These are phyloP conservation scores for Microbotryomycetes sp. DNA, from an alignment of 1,284 basidiomycete species.

Conservation along the genomic window DNA sequence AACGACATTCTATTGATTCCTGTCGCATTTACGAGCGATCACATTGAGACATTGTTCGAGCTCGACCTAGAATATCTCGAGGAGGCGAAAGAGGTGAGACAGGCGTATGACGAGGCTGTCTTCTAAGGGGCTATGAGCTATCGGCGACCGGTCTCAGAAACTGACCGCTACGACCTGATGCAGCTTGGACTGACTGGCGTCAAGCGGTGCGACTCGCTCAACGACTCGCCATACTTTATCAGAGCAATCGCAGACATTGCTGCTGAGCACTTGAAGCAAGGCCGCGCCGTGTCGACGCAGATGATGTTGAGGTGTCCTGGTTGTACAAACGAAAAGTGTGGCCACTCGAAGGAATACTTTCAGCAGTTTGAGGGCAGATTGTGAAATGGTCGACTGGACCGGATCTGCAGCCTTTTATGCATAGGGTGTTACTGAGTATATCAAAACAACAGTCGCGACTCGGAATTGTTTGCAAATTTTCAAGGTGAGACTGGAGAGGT, in stretches of 20 bases:
- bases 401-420: too few relatives aligned
- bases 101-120: too few relatives aligned
- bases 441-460: too few relatives aligned
- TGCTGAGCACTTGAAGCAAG: constrained; percentile 62
- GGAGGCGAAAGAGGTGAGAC: constrained; percentile 76
- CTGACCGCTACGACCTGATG: too few relatives aligned
- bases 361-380: background rate
- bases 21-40: constrained; percentile 97
- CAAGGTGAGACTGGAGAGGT: too few relatives aligned
- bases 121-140: too few relatives aligned
- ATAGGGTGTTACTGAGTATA: too few relatives aligned
- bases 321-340: constrained; percentile 82
- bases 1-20: constrained; percentile 87
- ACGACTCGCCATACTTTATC: constrained; percentile 95
- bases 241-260: constrained; percentile 92
- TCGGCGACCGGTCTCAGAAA: too few relatives aligned
- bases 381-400: too few relatives aligned
- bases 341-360: constrained; percentile 82
- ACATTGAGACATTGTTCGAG: constrained; percentile 98
- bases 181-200: constrained; percentile 80
- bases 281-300: constrained; percentile 59
- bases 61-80: constrained; percentile 88
- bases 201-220: constrained; percentile 87
- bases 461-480: too few relatives aligned
- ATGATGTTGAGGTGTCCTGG: constrained; percentile 84